Percentiles rank a stretch among this genome's conserved stretches.
Evolutionary conservation across 805 yeast species (phyloP).

Genomic region (Metschnikowia corniflorae): DNA sequence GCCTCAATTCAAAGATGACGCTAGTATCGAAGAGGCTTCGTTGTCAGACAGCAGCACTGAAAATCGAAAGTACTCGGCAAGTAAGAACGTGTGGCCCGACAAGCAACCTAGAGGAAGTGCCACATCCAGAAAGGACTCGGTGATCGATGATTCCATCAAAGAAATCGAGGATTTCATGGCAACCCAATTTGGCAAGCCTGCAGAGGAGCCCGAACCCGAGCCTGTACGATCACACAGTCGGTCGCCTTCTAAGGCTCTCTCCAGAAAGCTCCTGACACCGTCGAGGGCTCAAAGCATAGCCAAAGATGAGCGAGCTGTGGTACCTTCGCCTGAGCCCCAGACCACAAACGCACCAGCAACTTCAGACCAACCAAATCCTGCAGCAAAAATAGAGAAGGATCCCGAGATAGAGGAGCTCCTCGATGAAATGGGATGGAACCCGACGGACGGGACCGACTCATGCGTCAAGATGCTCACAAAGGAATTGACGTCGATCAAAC

Average conservation of each 20-base stretch:
- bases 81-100: neutral
- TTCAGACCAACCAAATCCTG: slow-evolving; percentile 1
- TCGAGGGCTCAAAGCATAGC: neutral
- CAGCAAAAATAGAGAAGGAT: slow-evolving; percentile 27
- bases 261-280: slow-evolving; percentile 3
- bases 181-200: slow-evolving; percentile 23
- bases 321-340: neutral
- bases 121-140: slow-evolving; percentile 8
- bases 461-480: slow-evolving; percentile 55
- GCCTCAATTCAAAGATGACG: neutral
- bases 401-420: slow-evolving; percentile 61
- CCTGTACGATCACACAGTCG: slow-evolving; percentile 2
- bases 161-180: slow-evolving; percentile 40
- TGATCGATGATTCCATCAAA: slow-evolving; percentile 34
- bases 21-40: slow-evolving; percentile 9
- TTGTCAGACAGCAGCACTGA: slow-evolving; percentile 6
- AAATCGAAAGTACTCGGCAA: slow-evolving; percentile 1
- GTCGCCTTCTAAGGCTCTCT: slow-evolving; percentile 3
- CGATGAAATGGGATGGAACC: slow-evolving; percentile 75
- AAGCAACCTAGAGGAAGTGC: neutral
- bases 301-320: neutral
- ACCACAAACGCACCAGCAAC: neutral
- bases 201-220: neutral
- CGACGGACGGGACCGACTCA: slow-evolving; percentile 57
- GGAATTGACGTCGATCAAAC: slow-evolving; percentile 61